Evolutionary conservation across 352 stramenopile genomes (phyloP), one percentile per base, ranked within the genome.

Genomic region (Pythium sukuiense): DNA sequence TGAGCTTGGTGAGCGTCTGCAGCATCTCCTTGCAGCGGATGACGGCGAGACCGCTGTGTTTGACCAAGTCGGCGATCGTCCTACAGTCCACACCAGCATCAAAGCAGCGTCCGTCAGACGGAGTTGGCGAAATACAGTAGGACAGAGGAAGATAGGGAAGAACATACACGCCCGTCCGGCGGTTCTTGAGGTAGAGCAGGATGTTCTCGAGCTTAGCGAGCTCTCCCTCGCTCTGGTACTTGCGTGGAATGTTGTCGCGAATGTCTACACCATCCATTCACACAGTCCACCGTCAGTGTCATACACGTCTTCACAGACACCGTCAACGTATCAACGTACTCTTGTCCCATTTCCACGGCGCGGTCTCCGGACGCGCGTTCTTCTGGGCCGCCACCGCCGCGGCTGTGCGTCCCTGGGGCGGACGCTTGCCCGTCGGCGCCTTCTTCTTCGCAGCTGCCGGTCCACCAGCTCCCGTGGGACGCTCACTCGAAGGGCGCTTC

Each of bases 21-120:
- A 95, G 64, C 55, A 93, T 93, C 62, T 95, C 87, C 65, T 95
- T 95, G 77, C 83, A 92, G 37, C 86, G 83, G 73, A 95, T 93
- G 37, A 93, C 87, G 2, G 81, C 73, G 45, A 95, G 55, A 0
- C 79, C 77, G 37, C 81, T 93, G 69, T 93, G 81, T 57, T 90
- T 90, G 60, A 93, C 87, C 8, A 95, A 66, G 52, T 95, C 87
- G 9, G 85, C 80, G 61, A 95, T 95, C 16, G 87, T 89, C 30
- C 86, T 94, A 59, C 27, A 43, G 37, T n/a, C 12, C 14, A 43
- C 8, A 5, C 6, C 12, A 43, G 37, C 12, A 18, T 24, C 0
- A 54, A 46, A 39, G 20, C 26, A 53, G 46, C 5, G 27, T 33
- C 6, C 20, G 20, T 24, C 20, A 24, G 20, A 24, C 20, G 20